A percentile compares a stretch with the other conserved stretches of the same genome.
phyloP scores from a whole-genome alignment of 306 rosid genomes.

The Vigna reflexopilosa region DNA sequence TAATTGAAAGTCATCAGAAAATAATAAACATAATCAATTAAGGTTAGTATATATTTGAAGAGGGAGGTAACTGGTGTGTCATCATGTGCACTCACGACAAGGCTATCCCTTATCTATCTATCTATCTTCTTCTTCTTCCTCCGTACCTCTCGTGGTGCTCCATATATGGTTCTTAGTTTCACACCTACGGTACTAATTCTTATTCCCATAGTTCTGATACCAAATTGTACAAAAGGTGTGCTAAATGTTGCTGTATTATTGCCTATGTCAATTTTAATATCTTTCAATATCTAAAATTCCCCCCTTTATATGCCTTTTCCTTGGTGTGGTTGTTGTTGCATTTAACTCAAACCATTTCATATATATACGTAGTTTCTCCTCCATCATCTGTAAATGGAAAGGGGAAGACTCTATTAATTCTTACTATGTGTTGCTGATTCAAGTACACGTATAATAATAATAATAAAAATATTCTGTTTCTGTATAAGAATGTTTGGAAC shows the following conservation, averaged over 20 bases:
- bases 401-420: not conserved
- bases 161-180: not conserved
- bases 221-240: conserved; percentile 30
- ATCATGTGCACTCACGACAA: not conserved
- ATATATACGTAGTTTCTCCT: not conserved
- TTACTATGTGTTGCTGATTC: not conserved
- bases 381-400: not conserved
- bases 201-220: conserved; percentile 17
- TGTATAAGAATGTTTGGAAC: not conserved
- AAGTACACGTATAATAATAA: not conserved
- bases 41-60: not conserved
- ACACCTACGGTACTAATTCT: conserved; percentile 5
- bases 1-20: not conserved
- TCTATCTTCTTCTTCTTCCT: not conserved
- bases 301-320: not conserved
- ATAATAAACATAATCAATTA: not conserved
- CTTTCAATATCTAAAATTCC: not conserved
- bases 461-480: not conserved
- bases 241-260: conserved; percentile 21
- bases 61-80: not conserved
- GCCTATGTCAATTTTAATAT: not conserved
- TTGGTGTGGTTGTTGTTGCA: not conserved
- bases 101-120: not conserved
- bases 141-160: not conserved
- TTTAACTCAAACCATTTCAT: not conserved